Base-by-base conservation (phyloP, 306 rosid genomes). In the Phaseolus lunatus region DNA sequence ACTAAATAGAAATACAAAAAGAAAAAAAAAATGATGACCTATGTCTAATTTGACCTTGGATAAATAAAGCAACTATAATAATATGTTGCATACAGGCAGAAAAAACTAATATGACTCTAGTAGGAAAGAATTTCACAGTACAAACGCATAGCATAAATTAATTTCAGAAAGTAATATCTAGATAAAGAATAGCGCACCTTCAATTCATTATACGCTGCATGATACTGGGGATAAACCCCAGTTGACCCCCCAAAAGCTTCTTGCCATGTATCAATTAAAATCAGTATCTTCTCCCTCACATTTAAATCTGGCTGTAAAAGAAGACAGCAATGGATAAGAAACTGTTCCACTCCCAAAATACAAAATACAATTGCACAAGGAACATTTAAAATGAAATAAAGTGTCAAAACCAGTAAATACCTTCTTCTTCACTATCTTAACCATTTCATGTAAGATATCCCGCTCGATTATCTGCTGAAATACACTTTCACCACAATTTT, bases 401-500 rank as follows among this genome's bases (percentile, higher is more conserved):
- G 22, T 14, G 81, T 65, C 41, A 27, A 27, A 86, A 13, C 65
- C 61, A 76, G 19, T 2, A 57, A 54, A 77, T 80, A 95, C 99
- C 99, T 89, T 92, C 88, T 95, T 95, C 97, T 89, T 92, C 49
- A 95, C 99, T 70, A 92, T 95, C 88, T 91, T 92, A 73, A 95
- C 98, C 99, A 95, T 95, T 22, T 92, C 99, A 15, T 87, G 96
- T 78, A 92, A 84, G 85, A 95, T 88, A 79, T 95, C 97, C 76
- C 93, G 94, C 85, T 92, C 98, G 78, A 91, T 53, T 35, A 92
- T 92, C 84, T 82, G 93, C 83, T 89, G 98, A 86, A 89, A 89
- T 74, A 95, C 88, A 72, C 69, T 88, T 81, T 95, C 99, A 26
- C 97, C 96, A 83, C 99, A 95, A 59, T 95, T 95, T 86, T 95